Percentiles rank a stretch among this genome's conserved stretches.
These are phyloP conservation scores for Pouteria campechiana DNA, from an alignment of 179 eudicot species.

Conservation along the genomic window DNA sequence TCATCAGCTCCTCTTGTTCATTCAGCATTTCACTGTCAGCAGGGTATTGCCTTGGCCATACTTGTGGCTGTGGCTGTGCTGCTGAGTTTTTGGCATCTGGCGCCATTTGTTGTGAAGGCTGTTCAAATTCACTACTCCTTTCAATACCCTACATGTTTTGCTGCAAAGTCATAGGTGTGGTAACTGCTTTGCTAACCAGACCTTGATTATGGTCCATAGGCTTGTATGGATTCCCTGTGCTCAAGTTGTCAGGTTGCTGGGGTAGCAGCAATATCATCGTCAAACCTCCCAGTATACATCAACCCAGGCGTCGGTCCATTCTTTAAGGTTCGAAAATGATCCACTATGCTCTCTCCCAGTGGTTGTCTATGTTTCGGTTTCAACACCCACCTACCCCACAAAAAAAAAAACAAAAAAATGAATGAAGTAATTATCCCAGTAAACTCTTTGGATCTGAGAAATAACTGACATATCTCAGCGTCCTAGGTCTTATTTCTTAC, in stretches of 20 bases:
- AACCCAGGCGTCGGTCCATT: conserved; percentile 26
- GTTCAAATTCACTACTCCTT: conserved; percentile 18
- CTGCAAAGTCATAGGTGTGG: conserved; percentile 23
- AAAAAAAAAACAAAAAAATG: background rate
- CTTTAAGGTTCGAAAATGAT: conserved; percentile 31
- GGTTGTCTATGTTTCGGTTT: conserved; percentile 38
- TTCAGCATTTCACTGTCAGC: conserved; percentile 26
- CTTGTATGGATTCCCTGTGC: conserved; percentile 25
- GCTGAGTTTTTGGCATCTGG: conserved; percentile 20
- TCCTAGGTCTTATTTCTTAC: too few species aligned
- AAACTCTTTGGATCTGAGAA: too few species aligned
- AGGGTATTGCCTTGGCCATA: conserved; percentile 26
- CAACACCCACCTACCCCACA: background rate
- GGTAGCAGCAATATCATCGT: conserved; percentile 24
- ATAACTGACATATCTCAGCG: too few species aligned
- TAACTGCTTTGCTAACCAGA: conserved; percentile 20
- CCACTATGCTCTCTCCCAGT: conserved; percentile 29
- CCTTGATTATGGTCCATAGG: conserved; percentile 28
- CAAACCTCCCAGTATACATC: conserved; percentile 39
- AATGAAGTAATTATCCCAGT: conserved; percentile 1
- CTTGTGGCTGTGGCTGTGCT: conserved; percentile 37
- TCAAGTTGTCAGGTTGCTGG: conserved; percentile 21
- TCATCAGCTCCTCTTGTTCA: conserved; percentile 41
- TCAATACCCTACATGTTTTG: conserved; percentile 28
- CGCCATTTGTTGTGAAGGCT: conserved; percentile 20